Conservation (phyloP, 2,329 filamentous ascomycete genomes). For the Sphaerulina populicola region DNA sequence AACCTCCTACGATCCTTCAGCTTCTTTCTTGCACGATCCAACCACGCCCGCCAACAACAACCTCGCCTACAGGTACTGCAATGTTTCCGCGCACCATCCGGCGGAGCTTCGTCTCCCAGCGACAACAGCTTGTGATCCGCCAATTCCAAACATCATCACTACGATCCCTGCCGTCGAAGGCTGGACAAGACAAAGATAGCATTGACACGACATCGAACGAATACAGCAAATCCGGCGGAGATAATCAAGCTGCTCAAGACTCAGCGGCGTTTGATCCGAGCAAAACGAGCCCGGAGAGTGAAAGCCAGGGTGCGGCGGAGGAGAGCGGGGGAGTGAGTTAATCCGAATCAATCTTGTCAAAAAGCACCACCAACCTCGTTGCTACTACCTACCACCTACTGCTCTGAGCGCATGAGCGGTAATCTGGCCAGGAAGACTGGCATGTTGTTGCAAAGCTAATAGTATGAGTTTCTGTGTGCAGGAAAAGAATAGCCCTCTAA, state of each 20-base stretch:
- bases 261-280: conserved; percentile 61
- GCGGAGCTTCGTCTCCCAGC: conserved; percentile 6
- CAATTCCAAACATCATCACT: conserved; percentile 20
- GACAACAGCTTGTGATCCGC: conserved; percentile 7
- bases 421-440: no score
- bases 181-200: conserved; percentile 45
- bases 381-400: no score
- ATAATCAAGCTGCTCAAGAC: conserved; percentile 47
- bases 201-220: conserved; percentile 60
- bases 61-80: background rate
- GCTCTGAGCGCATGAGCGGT: no score
- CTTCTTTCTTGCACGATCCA: background rate
- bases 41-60: background rate
- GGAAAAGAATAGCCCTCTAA: conserved; percentile 43
- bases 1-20: background rate
- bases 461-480: background rate
- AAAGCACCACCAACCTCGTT: no score
- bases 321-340: conserved; percentile 27
- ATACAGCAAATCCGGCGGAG: conserved; percentile 59
- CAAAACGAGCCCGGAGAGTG: conserved; percentile 58
- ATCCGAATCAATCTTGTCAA: no score
- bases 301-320: conserved; percentile 38
- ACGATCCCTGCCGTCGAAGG: conserved; percentile 33
- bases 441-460: background rate
- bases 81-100: conserved; percentile 15